Evolutionary conservation across 192 early-diverging fungal species (phyloP).

Genomic region (Dissophora globulifera): DNA sequence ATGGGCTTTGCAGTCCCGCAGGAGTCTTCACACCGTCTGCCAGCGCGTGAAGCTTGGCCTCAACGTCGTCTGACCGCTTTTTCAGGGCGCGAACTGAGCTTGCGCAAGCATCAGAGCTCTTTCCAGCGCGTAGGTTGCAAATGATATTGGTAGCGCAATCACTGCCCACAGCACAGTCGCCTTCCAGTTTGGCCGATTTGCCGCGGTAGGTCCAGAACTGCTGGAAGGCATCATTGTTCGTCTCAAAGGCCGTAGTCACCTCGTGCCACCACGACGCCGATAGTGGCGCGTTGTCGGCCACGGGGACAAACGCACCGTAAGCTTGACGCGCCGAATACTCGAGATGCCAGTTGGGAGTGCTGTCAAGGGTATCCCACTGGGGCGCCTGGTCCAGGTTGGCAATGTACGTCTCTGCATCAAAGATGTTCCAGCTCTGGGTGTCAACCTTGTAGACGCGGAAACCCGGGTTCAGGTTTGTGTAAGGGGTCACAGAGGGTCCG

Average conservation of each 20-base stretch:
- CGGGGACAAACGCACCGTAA: constrained; percentile 41
- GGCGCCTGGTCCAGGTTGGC: constrained; percentile 57
- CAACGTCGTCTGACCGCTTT: no score
- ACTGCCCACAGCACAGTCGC: constrained; percentile 23
- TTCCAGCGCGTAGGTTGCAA: constrained; percentile 47
- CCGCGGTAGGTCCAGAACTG: constrained; percentile 54
- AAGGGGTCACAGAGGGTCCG: constrained; percentile 65
- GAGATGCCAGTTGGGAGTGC: constrained; percentile 61
- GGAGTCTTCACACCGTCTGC: constrained; percentile 12
- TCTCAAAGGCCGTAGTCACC: constrained; percentile 59
- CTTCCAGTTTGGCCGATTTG: constrained; percentile 41
- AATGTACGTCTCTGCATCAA: constrained; percentile 64
- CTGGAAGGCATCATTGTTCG: constrained; percentile 46
- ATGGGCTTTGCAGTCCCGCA: constrained; percentile 28
- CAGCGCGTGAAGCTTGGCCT: constrained; percentile 14
- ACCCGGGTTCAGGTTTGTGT: constrained; percentile 61
- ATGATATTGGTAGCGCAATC: constrained; percentile 24
- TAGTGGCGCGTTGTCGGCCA: constrained; percentile 41
- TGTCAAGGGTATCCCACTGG: constrained; percentile 46
- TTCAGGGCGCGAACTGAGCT: no score
- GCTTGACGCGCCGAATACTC: constrained; percentile 62
- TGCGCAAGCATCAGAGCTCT: constrained; percentile 40
- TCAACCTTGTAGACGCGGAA: constrained; percentile 69
- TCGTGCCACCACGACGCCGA: constrained; percentile 64
- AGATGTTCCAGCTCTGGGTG: constrained; percentile 60